Conservation (phyloP, 2,329 filamentous ascomycete genomes). For the Monosporascus cannonballus region DNA sequence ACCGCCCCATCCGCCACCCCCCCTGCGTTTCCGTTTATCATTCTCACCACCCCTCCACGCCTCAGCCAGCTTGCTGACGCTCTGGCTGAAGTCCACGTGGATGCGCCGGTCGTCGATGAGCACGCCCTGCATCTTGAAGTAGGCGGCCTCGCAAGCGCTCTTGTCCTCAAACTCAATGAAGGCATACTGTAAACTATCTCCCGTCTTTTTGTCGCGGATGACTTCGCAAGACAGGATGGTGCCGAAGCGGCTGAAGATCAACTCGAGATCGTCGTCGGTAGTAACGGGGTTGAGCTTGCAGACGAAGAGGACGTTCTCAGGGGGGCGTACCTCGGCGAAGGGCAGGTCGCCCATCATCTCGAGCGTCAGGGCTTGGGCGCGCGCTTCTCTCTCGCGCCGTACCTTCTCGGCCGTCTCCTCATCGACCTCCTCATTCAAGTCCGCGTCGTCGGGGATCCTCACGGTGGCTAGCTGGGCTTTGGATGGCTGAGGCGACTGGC, state of each 20-base stretch:
- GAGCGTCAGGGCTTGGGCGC: slow-evolving; percentile 87
- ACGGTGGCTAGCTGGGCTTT: slow-evolving; percentile 86
- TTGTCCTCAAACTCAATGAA: slow-evolving; percentile 97
- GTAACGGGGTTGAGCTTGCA: slow-evolving; percentile 98
- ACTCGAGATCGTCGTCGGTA: slow-evolving; percentile 84
- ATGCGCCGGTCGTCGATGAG: slow-evolving; percentile 96
- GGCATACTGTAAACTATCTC: slow-evolving; percentile 92
- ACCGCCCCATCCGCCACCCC: slow-evolving; percentile 79
- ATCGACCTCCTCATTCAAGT: slow-evolving; percentile 64
- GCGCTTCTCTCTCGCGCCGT: slow-evolving; percentile 81
- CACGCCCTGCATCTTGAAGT: slow-evolving; percentile 98
- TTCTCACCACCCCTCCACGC: slow-evolving; percentile 85
- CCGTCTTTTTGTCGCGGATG: slow-evolving; percentile 87
- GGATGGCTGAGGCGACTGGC: slow-evolving; percentile 72
- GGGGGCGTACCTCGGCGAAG: slow-evolving; percentile 94
- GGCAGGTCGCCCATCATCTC: slow-evolving; percentile 98
- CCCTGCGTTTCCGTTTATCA: slow-evolving; percentile 56
- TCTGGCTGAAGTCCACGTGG: slow-evolving; percentile 97
- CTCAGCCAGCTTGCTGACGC: slow-evolving; percentile 80
- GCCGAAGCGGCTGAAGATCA: slow-evolving; percentile 96
- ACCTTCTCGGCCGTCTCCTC: slow-evolving; percentile 75
- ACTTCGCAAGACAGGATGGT: slow-evolving; percentile 94
- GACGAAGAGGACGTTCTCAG: slow-evolving; percentile 95
- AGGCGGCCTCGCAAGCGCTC: slow-evolving; percentile 86
- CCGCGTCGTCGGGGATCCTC: slow-evolving; percentile 83